Evolutionary conservation across 2,329 filamentous ascomycete genomes (phyloP).

Genomic region (Dactylella cylindrospora): DNA sequence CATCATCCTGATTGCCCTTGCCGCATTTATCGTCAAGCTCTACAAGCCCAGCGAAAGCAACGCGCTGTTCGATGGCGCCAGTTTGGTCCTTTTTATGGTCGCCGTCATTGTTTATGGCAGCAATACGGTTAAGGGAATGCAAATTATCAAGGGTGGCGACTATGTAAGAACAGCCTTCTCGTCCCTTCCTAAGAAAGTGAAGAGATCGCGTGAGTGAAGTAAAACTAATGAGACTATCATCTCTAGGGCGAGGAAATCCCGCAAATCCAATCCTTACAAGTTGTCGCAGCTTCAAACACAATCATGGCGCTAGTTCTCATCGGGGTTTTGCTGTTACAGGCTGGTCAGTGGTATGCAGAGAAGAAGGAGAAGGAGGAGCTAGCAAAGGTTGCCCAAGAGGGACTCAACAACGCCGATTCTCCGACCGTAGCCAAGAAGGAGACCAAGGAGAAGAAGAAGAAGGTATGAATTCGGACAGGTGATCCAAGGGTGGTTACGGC

Average conservation of each 20-base stretch:
- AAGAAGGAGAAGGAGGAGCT: constrained; percentile 83
- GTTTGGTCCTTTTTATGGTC: constrained; percentile 73
- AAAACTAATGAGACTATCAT: constrained; percentile 43
- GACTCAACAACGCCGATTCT: constrained; percentile 39
- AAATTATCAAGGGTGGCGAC: constrained; percentile 71
- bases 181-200: background rate
- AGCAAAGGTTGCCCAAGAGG: constrained; percentile 63
- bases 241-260: constrained; percentile 59
- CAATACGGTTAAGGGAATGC: constrained; percentile 93
- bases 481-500: no score
- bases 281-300: constrained; percentile 90
- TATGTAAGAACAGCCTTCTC: constrained; percentile 34
- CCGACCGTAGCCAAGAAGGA: constrained; percentile 55
- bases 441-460: constrained; percentile 51
- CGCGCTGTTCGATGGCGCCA: constrained; percentile 84
- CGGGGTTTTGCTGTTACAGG: constrained; percentile 88
- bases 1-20: constrained; percentile 80
- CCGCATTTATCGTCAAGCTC: constrained; percentile 89
- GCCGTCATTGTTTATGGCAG: constrained; percentile 90
- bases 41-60: constrained; percentile 93
- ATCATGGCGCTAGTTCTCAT: constrained; percentile 90
- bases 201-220: constrained; percentile 48
- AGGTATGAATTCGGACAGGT: constrained; percentile 43
- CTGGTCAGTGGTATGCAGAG: constrained; percentile 98
- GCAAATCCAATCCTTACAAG: constrained; percentile 84